Conservation (phyloP, 2,329 filamentous ascomycete genomes). For the Dothidotthia symphoricarpi region DNA sequence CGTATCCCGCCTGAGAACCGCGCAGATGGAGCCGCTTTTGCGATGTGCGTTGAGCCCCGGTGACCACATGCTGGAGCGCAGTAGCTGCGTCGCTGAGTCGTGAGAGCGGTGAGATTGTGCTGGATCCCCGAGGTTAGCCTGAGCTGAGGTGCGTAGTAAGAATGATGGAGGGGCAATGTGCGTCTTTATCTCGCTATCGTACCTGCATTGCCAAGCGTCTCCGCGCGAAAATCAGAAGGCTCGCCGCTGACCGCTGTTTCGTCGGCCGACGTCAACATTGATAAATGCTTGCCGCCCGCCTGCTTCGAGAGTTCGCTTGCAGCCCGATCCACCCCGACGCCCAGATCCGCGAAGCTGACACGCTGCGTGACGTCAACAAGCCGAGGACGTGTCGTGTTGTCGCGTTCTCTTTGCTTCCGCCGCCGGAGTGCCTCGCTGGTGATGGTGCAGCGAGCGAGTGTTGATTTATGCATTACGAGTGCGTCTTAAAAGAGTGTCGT, state of each 20-base stretch:
- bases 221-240: no score
- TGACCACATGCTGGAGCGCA: slow-evolving; percentile 22
- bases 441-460: slow-evolving; percentile 9
- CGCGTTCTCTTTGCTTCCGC: slow-evolving; percentile 5
- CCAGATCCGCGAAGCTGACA: slow-evolving; percentile 3
- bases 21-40: slow-evolving; percentile 22
- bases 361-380: slow-evolving; percentile 1
- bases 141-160: no score
- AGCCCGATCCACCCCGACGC: not conserved
- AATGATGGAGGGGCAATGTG: no score
- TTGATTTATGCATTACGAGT: slow-evolving; percentile 14
- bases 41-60: slow-evolving; percentile 25
- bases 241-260: no score
- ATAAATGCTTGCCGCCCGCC: no score
- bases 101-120: no score
- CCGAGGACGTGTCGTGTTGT: not conserved
- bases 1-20: slow-evolving; percentile 19
- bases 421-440: slow-evolving; percentile 14
- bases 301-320: no score
- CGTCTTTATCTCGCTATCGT: no score
- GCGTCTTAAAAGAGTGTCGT: not conserved
- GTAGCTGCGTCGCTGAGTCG: slow-evolving; percentile 10
- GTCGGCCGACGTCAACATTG: no score
- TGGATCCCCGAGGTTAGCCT: no score
- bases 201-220: no score